Conservation (phyloP, 352 stramenopile genomes). For the Phytophthora sp. region DNA sequence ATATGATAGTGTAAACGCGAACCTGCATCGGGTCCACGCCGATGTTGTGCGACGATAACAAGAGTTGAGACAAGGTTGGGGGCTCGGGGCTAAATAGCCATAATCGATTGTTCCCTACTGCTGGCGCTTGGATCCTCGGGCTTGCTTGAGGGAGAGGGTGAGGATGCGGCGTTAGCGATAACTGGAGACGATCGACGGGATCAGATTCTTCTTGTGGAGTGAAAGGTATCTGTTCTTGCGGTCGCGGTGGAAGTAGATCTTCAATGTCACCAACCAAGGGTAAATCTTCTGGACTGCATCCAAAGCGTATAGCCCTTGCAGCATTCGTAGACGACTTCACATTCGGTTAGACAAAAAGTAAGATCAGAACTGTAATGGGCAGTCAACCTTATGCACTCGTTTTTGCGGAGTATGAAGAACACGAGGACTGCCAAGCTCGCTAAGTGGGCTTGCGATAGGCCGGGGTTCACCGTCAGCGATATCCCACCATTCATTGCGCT, state of each 20-base stretch:
- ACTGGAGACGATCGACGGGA: slow-evolving; percentile 34
- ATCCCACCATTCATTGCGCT: slow-evolving; percentile 57
- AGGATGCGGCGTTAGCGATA: slow-evolving; percentile 63
- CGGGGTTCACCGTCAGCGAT: slow-evolving; percentile 41
- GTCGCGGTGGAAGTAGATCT: slow-evolving; percentile 61
- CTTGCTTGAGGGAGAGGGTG: slow-evolving; percentile 19
- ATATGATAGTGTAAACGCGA: slow-evolving; percentile 25
- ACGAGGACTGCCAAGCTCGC: slow-evolving; percentile 59
- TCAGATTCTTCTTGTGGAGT: slow-evolving; percentile 59
- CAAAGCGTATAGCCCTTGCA: slow-evolving; percentile 21
- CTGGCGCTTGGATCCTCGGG: slow-evolving; percentile 8
- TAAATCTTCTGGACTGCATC: slow-evolving; percentile 38
- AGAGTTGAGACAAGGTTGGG: slow-evolving; percentile 49
- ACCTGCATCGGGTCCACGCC: slow-evolving; percentile 45
- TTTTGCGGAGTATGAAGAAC: slow-evolving; percentile 23
- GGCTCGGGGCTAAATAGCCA: slow-evolving; percentile 57
- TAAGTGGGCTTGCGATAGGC: slow-evolving; percentile 39
- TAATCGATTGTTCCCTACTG: slow-evolving; percentile 31
- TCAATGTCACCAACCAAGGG: slow-evolving; percentile 61
- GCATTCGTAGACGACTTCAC: slow-evolving; percentile 21
- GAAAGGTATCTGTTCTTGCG: slow-evolving; percentile 25
- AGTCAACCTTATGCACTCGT: slow-evolving; percentile 40
- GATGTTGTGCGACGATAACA: slow-evolving; percentile 47
- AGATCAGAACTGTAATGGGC: not conserved
- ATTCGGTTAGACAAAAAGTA: slow-evolving; percentile 7